These are phyloP conservation scores for Sanghuangporus baumii DNA, from an alignment of 1,284 basidiomycete species.

Conservation along the genomic window DNA sequence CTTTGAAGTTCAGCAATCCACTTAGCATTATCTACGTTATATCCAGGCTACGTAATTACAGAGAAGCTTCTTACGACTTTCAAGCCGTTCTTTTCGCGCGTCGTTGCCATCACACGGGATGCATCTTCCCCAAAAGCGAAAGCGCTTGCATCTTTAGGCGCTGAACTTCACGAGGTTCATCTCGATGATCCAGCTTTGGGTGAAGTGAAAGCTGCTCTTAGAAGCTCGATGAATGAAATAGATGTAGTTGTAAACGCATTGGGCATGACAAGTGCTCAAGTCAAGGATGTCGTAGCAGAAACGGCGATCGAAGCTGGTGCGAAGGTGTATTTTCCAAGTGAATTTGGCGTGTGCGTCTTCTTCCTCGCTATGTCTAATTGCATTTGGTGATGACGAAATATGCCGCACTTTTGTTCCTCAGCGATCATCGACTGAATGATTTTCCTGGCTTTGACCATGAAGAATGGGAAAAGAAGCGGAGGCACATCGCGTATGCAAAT, in stretches of 20 bases:
- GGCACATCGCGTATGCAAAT: constrained; percentile 21
- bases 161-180: constrained; percentile 20
- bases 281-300: constrained; percentile 22
- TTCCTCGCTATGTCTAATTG: background rate
- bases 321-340: constrained; percentile 28
- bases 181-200: constrained; percentile 3
- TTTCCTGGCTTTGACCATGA: constrained; percentile 25
- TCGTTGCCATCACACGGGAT: constrained; percentile 25
- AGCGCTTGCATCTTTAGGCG: constrained; percentile 23
- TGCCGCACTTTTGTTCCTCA: constrained; percentile 6
- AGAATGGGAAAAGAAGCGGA: constrained; percentile 24
- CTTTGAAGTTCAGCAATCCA: background rate
- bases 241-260: constrained; percentile 26
- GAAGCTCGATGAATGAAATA: constrained; percentile 22
- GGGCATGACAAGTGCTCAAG: constrained; percentile 11
- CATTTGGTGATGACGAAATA: background rate
- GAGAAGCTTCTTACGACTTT: constrained; percentile 23
- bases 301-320: constrained; percentile 23
- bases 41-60: constrained; percentile 18
- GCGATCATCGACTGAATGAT: constrained; percentile 26
- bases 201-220: constrained; percentile 9
- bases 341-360: constrained; percentile 26
- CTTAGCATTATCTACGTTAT: background rate
- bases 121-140: constrained; percentile 20
- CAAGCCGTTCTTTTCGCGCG: constrained; percentile 22